Percentiles rank a stretch among this genome's conserved stretches.
Evolutionary conservation across 2,329 filamentous ascomycete species (phyloP).

Genomic region (Aspergillus neotritici): DNA sequence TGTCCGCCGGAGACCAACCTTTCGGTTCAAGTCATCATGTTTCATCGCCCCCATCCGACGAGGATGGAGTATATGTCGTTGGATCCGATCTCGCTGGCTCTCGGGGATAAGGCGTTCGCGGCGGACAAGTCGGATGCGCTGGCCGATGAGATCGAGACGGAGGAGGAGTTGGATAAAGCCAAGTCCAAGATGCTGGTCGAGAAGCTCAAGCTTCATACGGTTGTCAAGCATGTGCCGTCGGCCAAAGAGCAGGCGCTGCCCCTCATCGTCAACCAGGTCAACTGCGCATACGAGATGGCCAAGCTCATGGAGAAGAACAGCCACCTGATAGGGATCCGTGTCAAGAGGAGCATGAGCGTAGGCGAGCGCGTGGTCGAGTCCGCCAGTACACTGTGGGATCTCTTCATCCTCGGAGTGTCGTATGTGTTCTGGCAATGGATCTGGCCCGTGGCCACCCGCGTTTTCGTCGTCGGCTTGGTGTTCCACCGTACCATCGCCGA

Average conservation of each 20-base stretch:
- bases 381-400: slow-evolving; percentile 76
- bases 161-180: slow-evolving; percentile 64
- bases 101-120: slow-evolving; percentile 62
- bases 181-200: slow-evolving; percentile 65
- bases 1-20: slow-evolving; percentile 60
- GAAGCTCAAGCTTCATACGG: slow-evolving; percentile 83
- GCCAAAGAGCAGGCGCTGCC: slow-evolving; percentile 76
- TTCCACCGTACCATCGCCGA: slow-evolving; percentile 77
- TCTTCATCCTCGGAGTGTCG: slow-evolving; percentile 63
- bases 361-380: slow-evolving; percentile 92
- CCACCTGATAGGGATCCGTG: slow-evolving; percentile 71
- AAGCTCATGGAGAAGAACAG: slow-evolving; percentile 83
- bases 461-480: slow-evolving; percentile 74
- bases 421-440: slow-evolving; percentile 67
- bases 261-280: slow-evolving; percentile 85
- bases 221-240: slow-evolving; percentile 68
- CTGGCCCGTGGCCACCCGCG: slow-evolving; percentile 66
- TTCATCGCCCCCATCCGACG: slow-evolving; percentile 75
- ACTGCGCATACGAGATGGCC: slow-evolving; percentile 89
- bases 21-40: slow-evolving; percentile 81
- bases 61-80: slow-evolving; percentile 97
- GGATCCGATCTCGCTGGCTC: slow-evolving; percentile 76
- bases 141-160: slow-evolving; percentile 59
- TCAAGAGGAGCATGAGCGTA: slow-evolving; percentile 81
- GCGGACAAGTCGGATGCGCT: slow-evolving; percentile 29